phyloP scores from a whole-genome alignment of 2,329 filamentous ascomycete species.

The Nothomitra cinnamomea region DNA sequence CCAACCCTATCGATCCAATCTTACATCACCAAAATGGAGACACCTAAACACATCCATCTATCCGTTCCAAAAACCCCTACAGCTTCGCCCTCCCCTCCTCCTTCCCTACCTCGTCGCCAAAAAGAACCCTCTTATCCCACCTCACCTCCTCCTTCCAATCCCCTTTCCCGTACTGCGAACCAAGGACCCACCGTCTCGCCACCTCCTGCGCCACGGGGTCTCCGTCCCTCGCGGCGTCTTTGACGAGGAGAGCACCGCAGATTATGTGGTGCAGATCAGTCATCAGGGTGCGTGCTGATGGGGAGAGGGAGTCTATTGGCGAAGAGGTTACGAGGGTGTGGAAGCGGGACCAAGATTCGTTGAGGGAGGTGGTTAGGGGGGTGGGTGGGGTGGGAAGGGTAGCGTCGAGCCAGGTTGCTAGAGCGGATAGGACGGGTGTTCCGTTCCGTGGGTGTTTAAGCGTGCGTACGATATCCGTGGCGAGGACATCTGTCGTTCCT shows the following conservation, averaged over 20 bases:
- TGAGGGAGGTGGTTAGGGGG: too few relatives aligned
- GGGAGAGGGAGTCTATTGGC: background rate
- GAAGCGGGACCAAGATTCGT: too few relatives aligned
- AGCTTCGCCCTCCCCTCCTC: too few relatives aligned
- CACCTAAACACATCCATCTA: too few relatives aligned
- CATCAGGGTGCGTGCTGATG: background rate
- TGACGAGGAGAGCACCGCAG: background rate
- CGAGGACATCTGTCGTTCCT: slow-evolving; percentile 26
- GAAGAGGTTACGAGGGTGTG: too few relatives aligned
- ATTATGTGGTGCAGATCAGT: background rate
- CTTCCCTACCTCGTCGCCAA: background rate
- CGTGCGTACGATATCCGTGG: slow-evolving; percentile 23
- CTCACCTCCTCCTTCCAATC: background rate
- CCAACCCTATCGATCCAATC: too few relatives aligned
- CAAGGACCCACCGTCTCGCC: background rate
- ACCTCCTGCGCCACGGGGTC: background rate
- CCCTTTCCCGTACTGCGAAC: background rate
- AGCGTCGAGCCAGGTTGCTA: background rate
- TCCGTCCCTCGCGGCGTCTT: slow-evolving; percentile 1
- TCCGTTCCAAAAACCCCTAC: too few relatives aligned
- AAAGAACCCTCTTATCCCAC: slow-evolving; percentile 1
- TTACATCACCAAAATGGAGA: too few relatives aligned
- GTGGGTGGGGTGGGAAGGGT: too few relatives aligned
- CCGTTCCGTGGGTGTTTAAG: slow-evolving; percentile 10
- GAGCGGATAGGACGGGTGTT: background rate